phyloP scores from a whole-genome alignment of 176 grass and related monocot genomes.

The Carex pumila region DNA sequence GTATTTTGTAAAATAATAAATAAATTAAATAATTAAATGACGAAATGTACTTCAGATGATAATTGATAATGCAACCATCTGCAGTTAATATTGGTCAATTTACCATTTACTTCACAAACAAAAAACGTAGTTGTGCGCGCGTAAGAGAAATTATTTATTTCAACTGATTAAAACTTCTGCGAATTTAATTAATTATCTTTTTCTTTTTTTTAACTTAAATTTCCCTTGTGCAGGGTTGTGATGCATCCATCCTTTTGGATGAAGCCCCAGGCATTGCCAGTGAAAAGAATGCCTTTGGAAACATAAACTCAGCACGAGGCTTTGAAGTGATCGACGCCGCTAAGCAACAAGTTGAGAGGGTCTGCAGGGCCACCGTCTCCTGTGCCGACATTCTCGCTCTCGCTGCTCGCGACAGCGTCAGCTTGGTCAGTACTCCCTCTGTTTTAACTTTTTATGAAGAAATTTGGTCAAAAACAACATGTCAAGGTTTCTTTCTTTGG shows the following conservation, averaged over 20 bases:
- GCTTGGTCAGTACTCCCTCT: conserved; percentile 13
- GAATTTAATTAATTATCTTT: too few species aligned
- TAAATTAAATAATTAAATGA: too few species aligned
- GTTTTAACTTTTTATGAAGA: not conserved
- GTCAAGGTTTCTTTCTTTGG: not conserved
- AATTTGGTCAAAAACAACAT: not conserved
- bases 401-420: conserved; percentile 24
- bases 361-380: conserved; percentile 31
- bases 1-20: too few species aligned
- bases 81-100: too few species aligned
- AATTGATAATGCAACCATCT: too few species aligned
- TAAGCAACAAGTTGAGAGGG: conserved; percentile 28
- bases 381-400: conserved; percentile 45
- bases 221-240: conserved; percentile 29
- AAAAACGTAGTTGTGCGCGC: too few species aligned
- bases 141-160: too few species aligned
- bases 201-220: not conserved
- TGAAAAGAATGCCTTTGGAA: conserved; percentile 36
- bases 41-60: too few species aligned
- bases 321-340: conserved; percentile 34
- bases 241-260: conserved; percentile 39
- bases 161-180: too few species aligned
- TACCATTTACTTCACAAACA: too few species aligned
- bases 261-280: conserved; percentile 20
- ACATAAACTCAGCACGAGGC: conserved; percentile 34